Conservation (phyloP, 305 asterid genomes). For the Fraxinus sp. region DNA sequence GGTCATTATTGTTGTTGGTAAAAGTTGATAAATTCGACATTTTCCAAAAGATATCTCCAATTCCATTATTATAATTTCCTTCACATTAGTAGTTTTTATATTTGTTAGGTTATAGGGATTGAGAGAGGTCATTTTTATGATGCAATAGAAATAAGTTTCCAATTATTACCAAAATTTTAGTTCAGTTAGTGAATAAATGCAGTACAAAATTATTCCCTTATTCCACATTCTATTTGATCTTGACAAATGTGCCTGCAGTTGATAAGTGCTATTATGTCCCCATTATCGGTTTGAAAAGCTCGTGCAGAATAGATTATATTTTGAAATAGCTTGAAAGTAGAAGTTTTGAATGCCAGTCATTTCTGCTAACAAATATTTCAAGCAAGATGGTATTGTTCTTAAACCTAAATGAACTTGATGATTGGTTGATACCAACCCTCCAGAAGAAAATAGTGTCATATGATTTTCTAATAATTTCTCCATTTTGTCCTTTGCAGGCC, state of each 20-base stretch:
- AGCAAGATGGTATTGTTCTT: neutral
- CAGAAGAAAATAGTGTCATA: neutral
- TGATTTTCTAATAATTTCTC: conserved; percentile 20
- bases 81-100: neutral
- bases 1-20: conserved; percentile 10
- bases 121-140: neutral
- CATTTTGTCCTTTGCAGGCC: conserved; percentile 50
- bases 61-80: neutral
- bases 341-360: neutral
- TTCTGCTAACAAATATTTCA: conserved; percentile 13
- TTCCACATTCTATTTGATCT: conserved; percentile 16
- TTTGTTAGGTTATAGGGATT: neutral
- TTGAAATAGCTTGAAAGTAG: neutral
- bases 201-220: neutral
- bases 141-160: neutral
- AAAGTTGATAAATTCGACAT: neutral
- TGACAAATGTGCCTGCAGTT: neutral
- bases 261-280: neutral
- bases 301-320: neutral
- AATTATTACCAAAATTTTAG: neutral
- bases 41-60: neutral
- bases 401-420: neutral
- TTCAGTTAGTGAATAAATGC: neutral
- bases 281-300: neutral
- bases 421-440: conserved; percentile 6